Conservation (phyloP, 1,284 basidiomycete genomes). For the Phellinidium pouzarii region DNA sequence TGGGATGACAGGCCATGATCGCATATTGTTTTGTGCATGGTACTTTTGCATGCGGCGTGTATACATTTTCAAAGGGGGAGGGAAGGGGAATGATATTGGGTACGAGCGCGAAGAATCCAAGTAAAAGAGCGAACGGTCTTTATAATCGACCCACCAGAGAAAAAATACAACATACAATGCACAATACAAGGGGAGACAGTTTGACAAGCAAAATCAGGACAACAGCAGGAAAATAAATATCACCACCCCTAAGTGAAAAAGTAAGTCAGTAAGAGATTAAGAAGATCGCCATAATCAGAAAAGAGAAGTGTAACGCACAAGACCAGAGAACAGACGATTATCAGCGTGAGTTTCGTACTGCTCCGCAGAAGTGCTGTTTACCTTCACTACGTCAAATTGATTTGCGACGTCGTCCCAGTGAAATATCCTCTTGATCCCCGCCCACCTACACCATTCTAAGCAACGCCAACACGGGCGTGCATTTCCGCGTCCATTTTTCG, state of each 20-base stretch:
- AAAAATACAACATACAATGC: neutral
- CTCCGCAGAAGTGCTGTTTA: slow-evolving; percentile 35
- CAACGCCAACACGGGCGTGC: slow-evolving; percentile 51
- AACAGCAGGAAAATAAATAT: slow-evolving; percentile 14
- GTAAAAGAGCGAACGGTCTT: neutral
- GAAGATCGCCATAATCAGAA: neutral
- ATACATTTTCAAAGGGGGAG: neutral
- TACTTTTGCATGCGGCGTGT: too few species aligned
- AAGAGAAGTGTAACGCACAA: slow-evolving; percentile 27
- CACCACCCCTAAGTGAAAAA: slow-evolving; percentile 15
- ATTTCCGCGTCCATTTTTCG: slow-evolving; percentile 40
- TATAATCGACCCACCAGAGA: neutral
- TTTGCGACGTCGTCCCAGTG: slow-evolving; percentile 41
- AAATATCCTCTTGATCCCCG: slow-evolving; percentile 50
- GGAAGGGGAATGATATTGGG: neutral
- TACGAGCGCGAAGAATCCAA: neutral
- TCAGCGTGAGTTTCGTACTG: slow-evolving; percentile 45
- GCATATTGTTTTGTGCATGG: neutral
- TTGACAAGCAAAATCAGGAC: slow-evolving; percentile 4
- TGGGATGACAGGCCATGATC: neutral
- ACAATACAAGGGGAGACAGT: slow-evolving; percentile 5
- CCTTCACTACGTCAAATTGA: slow-evolving; percentile 47
- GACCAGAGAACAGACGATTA: slow-evolving; percentile 35
- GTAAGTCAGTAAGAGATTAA: neutral
- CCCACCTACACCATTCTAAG: slow-evolving; percentile 50